Evolutionary conservation across 2,329 filamentous ascomycete genomes (phyloP).

Genomic region (Fusarium succisae): DNA sequence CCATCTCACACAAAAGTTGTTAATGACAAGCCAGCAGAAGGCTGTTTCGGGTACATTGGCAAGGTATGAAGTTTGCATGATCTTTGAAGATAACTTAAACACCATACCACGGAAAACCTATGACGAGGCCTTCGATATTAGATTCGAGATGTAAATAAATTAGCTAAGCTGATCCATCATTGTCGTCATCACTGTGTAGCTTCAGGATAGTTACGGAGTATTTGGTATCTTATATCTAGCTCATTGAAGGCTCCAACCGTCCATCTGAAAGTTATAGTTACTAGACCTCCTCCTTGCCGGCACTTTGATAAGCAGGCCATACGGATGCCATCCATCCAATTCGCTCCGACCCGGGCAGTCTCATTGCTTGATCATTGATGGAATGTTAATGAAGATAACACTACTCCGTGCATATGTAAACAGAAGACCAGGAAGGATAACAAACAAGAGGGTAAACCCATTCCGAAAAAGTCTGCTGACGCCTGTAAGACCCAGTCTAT

Average conservation of each 20-base stretch:
- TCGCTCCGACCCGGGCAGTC: not conserved
- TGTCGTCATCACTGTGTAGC: conserved; percentile 6
- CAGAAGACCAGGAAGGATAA: not conserved
- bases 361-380: conserved; percentile 11
- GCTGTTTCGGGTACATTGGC: not conserved
- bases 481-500: conserved; percentile 21
- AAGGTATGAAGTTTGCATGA: not conserved
- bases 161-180: not conserved
- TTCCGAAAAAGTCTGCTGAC: conserved; percentile 21
- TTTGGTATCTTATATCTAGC: not conserved
- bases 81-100: not conserved
- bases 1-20: not conserved
- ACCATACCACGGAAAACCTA: not conserved
- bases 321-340: conserved; percentile 5
- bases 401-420: not conserved
- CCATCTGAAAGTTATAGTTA: not conserved
- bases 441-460: not conserved
- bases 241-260: not conserved
- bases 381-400: not conserved
- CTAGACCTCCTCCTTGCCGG: not conserved
- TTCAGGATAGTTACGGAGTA: not conserved
- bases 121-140: not conserved
- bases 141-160: not conserved
- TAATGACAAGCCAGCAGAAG: not conserved
- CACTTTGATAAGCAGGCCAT: not conserved